A percentile compares a stretch with the other conserved stretches of the same genome.
Conservation (phyloP, 2,329 filamentous ascomycete genomes). For the Sclerotinia nivalis region DNA sequence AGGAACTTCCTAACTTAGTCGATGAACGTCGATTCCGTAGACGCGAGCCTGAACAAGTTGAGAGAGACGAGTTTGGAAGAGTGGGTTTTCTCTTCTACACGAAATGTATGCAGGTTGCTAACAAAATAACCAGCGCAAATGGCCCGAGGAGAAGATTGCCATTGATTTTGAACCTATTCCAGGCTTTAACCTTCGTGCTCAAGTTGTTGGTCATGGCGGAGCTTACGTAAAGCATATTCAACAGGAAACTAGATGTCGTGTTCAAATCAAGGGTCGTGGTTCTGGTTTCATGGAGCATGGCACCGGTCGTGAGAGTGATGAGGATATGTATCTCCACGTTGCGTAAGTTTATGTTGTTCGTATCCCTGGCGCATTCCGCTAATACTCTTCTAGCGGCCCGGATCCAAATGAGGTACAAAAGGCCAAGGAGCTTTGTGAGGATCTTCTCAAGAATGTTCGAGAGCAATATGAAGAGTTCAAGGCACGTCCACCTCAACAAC, state of each 20-base stretch:
- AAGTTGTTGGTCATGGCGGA: slow-evolving; percentile 92
- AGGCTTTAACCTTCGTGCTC: slow-evolving; percentile 93
- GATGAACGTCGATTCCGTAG: slow-evolving; percentile 91
- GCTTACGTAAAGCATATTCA: slow-evolving; percentile 98
- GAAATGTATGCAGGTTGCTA: slow-evolving; percentile 23
- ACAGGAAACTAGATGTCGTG: slow-evolving; percentile 88
- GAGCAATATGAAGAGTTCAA: slow-evolving; percentile 92
- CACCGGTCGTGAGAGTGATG: slow-evolving; percentile 88
- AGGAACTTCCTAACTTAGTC: slow-evolving; percentile 91
- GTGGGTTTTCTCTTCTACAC: slow-evolving; percentile 52
- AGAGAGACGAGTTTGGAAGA: slow-evolving; percentile 87
- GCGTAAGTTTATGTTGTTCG: slow-evolving; percentile 60
- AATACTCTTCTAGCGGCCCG: slow-evolving; percentile 63
- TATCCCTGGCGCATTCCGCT: slow-evolving; percentile 12
- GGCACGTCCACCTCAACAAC: slow-evolving; percentile 67
- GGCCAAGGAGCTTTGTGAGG: slow-evolving; percentile 85
- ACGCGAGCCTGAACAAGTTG: slow-evolving; percentile 74
- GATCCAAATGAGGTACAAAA: slow-evolving; percentile 82
- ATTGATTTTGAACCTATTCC: slow-evolving; percentile 88
- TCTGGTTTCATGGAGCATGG: slow-evolving; percentile 91
- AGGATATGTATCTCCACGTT: slow-evolving; percentile 95
- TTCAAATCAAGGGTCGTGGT: slow-evolving; percentile 96
- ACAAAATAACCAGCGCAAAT: slow-evolving; percentile 73
- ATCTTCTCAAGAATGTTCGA: slow-evolving; percentile 82
- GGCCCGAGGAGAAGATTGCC: slow-evolving; percentile 94